These are phyloP conservation scores for Hyaloscypha variabilis DNA, from an alignment of 495 filamentous ascomycete genomes.

Conservation along the genomic window DNA sequence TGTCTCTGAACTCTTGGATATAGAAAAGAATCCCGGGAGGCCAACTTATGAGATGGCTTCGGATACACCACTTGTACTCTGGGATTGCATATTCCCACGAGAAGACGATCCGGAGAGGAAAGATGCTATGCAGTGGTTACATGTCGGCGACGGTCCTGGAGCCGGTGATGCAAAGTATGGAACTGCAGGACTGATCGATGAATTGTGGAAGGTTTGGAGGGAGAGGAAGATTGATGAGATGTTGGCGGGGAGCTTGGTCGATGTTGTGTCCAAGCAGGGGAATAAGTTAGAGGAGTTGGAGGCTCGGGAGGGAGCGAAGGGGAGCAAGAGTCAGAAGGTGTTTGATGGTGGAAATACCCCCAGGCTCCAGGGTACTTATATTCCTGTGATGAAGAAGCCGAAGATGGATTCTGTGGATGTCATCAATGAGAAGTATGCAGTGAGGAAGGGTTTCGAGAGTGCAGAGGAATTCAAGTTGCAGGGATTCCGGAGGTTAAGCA, in stretches of 20 bases:
- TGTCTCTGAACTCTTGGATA: constrained; percentile 72
- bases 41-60: constrained; percentile 89
- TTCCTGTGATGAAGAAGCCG: constrained; percentile 67
- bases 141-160: constrained; percentile 43
- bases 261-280: constrained; percentile 58
- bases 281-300: constrained; percentile 29
- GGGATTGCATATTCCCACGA: constrained; percentile 88
- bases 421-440: constrained; percentile 76
- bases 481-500: constrained; percentile 34
- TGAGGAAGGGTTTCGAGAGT: constrained; percentile 62
- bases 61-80: constrained; percentile 86
- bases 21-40: constrained; percentile 64
- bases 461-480: constrained; percentile 44
- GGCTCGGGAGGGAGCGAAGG: constrained; percentile 22
- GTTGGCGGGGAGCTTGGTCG: constrained; percentile 68
- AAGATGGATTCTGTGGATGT: constrained; percentile 66
- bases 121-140: constrained; percentile 79
- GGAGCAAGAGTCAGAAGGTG: constrained; percentile 53
- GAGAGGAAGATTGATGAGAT: constrained; percentile 87
- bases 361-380: constrained; percentile 65
- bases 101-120: constrained; percentile 32
- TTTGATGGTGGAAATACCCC: constrained; percentile 71
- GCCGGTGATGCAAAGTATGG: constrained; percentile 61
- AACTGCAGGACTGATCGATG: constrained; percentile 66
- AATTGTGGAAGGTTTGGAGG: constrained; percentile 82